phyloP scores from a whole-genome alignment of 768 basidiomycete species.

The Naganishia randhawae region DNA sequence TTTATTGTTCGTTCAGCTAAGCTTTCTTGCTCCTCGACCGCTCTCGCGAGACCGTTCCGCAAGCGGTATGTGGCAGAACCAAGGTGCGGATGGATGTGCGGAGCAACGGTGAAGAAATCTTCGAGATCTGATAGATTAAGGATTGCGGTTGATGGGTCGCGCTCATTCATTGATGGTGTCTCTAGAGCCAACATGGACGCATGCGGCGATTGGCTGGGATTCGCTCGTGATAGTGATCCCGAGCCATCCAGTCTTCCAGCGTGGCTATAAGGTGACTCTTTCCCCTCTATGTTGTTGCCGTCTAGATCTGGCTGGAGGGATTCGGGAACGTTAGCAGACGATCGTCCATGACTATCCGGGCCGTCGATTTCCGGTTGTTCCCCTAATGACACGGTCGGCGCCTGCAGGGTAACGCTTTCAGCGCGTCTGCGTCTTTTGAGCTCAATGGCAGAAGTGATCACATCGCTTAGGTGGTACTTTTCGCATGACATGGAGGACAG shows the following conservation, averaged over 20 bases:
- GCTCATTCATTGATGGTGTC: not conserved
- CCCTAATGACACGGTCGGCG: not conserved
- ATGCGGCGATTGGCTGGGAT: not conserved
- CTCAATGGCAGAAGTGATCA: conserved; percentile 13
- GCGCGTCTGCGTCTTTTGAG: not conserved
- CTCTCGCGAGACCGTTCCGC: conserved; percentile 18
- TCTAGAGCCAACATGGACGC: not conserved
- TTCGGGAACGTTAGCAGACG: conserved; percentile 8
- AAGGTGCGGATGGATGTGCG: conserved; percentile 28
- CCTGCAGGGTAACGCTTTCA: not conserved
- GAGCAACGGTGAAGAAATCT: conserved; percentile 25
- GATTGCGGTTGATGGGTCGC: not conserved
- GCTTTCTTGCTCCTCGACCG: conserved; percentile 26
- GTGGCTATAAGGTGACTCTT: not conserved
- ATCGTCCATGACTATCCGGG: not conserved
- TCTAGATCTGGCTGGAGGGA: not conserved
- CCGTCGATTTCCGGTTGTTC: not conserved
- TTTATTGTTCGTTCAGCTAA: not conserved
- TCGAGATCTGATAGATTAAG: conserved; percentile 24
- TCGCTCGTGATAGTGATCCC: not conserved
- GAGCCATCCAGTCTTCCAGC: too few relatives aligned
- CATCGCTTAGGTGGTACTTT: conserved; percentile 3
- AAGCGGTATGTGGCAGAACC: conserved; percentile 27
- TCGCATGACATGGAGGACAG: not conserved
- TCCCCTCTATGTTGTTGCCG: not conserved